phyloP scores from a whole-genome alignment of 2,329 filamentous ascomycete genomes.

The Cladophialophora yegresii region DNA sequence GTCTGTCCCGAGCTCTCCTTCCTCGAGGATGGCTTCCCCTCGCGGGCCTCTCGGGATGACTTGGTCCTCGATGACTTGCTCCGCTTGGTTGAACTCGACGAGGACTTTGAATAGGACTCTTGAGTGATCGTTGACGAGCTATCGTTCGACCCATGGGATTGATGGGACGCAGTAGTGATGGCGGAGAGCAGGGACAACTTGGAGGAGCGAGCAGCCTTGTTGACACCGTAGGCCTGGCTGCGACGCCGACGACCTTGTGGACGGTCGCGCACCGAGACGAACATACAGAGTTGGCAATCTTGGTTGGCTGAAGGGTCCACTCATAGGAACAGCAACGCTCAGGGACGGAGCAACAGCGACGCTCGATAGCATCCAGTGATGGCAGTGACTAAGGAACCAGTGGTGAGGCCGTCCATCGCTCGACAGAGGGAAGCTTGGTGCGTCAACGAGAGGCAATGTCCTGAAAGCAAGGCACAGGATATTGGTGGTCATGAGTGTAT shows the following conservation, averaged over 20 bases:
- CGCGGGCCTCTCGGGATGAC: conserved; percentile 10
- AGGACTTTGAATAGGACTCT: conserved; percentile 34
- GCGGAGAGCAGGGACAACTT: conserved; percentile 36
- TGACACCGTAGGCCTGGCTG: conserved; percentile 30
- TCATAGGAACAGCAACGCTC: conserved; percentile 7
- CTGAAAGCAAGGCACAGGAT: conserved; percentile 8
- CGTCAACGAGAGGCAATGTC: conserved; percentile 16
- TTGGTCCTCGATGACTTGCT: conserved; percentile 24
- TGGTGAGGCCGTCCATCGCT: conserved; percentile 23
- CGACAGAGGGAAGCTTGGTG: conserved; percentile 6
- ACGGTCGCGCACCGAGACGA: conserved; percentile 28
- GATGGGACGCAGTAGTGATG: conserved; percentile 30
- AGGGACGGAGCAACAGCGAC: conserved; percentile 3
- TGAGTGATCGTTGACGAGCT: conserved; percentile 35
- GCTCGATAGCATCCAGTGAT: conserved; percentile 19
- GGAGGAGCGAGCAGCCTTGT: conserved; percentile 34
- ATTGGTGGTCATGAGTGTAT: conserved; percentile 15
- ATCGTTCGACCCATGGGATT: conserved; percentile 34
- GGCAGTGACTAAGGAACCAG: conserved; percentile 14
- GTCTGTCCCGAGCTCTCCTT: conserved; percentile 8
- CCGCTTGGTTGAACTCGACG: conserved; percentile 20
- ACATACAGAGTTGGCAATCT: conserved; percentile 26
- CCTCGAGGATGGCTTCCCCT: conserved; percentile 7
- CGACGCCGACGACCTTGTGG: conserved; percentile 33
- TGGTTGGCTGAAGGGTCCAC: neutral